Base-by-base conservation (phyloP, 495 filamentous ascomycete genomes). In the Lasiosphaeria ovina region DNA sequence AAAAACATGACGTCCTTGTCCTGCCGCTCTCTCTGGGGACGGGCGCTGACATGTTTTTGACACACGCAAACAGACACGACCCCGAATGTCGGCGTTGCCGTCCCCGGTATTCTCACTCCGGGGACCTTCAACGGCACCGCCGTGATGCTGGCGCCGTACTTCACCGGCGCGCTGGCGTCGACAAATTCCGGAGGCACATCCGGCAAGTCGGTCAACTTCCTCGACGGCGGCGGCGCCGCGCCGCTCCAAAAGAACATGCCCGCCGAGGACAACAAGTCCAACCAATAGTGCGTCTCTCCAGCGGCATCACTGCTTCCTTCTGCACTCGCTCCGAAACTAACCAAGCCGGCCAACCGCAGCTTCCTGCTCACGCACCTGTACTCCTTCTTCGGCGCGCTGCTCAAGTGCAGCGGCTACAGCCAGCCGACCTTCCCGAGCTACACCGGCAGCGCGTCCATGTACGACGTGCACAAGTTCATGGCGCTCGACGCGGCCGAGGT, bases 401-500 rank as follows among this genome's bases (percentile, higher is more conserved):
- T 83, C 45, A 78, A 75, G 56, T 85, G 81, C 74, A 73, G 75
- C 56, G 54, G 66, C 45, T 69, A 78, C 57, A 78, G 81, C 50
- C 75, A 63, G 55, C 50, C 61, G 3, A 78, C 68, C 1, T 82
- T 76, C 64, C 63, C 76, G 14, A 61, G 66, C 35, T 84, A 83
- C 62, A 52, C 14, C 31, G 81, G 81, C 35, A 52, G 71, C 12
- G 61, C 66, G 31, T 76, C 69, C 64, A 74, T 78, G 76, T 81
- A 77, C 66, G 61, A 79, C 17, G 76, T 78, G 10, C 81, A 85
- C 71, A 77, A 79, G 74, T 85, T 79, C 75, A 85, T 85, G 83
- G 74, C 72, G 33, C 77, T 85, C 55, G 71, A 80, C 63, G 35
- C 67, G 12, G 61, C 67, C 60, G 66, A 85, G 60, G 56, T 83